Percentiles rank a stretch among this genome's conserved stretches.
phyloP scores from a whole-genome alignment of 2,329 filamentous ascomycete genomes.

The Endocalyx cinctus region DNA sequence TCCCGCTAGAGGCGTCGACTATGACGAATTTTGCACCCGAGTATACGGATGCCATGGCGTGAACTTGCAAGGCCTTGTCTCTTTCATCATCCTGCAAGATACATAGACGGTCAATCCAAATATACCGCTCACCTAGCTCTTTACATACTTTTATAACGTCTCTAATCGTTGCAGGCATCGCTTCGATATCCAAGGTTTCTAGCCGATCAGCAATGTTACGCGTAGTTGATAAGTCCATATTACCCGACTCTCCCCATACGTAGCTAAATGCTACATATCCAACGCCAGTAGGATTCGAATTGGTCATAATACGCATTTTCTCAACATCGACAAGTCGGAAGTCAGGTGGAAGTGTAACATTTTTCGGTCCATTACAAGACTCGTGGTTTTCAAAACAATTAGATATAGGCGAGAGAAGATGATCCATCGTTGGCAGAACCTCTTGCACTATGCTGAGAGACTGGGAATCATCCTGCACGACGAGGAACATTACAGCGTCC shows the following conservation, averaged over 20 bases:
- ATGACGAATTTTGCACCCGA: neutral
- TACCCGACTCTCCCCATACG: neutral
- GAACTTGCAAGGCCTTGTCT: neutral
- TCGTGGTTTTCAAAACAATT: neutral
- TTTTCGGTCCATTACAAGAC: neutral
- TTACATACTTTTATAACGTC: neutral
- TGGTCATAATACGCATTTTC: neutral
- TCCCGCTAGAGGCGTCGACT: neutral
- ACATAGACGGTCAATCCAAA: slow-evolving; percentile 2
- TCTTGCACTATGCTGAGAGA: neutral
- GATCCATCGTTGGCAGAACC: neutral
- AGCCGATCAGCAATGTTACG: neutral
- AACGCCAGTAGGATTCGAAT: no score
- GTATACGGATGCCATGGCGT: neutral
- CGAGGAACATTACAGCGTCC: neutral
- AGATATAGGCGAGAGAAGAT: neutral
- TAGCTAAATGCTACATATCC: neutral
- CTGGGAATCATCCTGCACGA: neutral
- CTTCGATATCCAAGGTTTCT: neutral
- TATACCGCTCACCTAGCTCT: neutral
- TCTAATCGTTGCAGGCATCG: neutral
- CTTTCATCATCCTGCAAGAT: slow-evolving; percentile 1
- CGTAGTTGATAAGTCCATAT: neutral
- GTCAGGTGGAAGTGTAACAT: neutral
- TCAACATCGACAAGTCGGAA: neutral